Evolutionary conservation across 2,329 filamentous ascomycete species (phyloP).

Genomic region (Hymenotorrendiella dingleyae): DNA sequence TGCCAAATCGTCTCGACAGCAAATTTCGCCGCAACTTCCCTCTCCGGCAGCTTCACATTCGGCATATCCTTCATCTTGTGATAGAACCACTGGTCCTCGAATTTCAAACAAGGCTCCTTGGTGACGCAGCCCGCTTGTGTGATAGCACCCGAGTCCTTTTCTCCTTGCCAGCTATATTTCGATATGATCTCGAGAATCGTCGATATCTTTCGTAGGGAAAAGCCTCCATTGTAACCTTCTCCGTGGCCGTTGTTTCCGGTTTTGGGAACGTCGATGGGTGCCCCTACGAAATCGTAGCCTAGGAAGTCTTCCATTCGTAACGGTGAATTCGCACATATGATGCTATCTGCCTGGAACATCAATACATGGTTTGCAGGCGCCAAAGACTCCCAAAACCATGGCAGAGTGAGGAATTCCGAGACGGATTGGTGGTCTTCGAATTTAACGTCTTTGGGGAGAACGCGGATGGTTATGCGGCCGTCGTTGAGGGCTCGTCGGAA

Average conservation of each 20-base stretch:
- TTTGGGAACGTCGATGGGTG: slow-evolving; percentile 19
- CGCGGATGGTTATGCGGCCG: slow-evolving; percentile 30
- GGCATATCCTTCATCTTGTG: slow-evolving; percentile 22
- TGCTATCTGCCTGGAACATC: slow-evolving; percentile 27
- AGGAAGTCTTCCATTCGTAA: slow-evolving; percentile 25
- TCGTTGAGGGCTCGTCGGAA: slow-evolving; percentile 30
- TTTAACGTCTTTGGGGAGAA: slow-evolving; percentile 28
- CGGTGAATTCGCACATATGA: slow-evolving; percentile 24
- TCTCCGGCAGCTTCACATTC: slow-evolving; percentile 17
- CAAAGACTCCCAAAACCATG: slow-evolving; percentile 28
- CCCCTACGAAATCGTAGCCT: slow-evolving; percentile 28
- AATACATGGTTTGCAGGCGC: slow-evolving; percentile 24
- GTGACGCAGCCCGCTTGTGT: slow-evolving; percentile 19
- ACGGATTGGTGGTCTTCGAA: slow-evolving; percentile 31
- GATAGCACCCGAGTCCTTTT: slow-evolving; percentile 5
- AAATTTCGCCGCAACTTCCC: slow-evolving; percentile 17
- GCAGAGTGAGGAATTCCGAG: slow-evolving; percentile 20
- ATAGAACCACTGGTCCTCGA: slow-evolving; percentile 22
- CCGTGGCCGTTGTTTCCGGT: slow-evolving; percentile 7
- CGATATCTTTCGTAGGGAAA: slow-evolving; percentile 30
- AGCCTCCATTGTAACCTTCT: slow-evolving; percentile 29
- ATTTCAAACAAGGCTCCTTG: slow-evolving; percentile 16
- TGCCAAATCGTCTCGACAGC: slow-evolving; percentile 17
- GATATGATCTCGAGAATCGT: slow-evolving; percentile 25
- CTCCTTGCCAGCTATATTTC: slow-evolving; percentile 6